phyloP scores from a whole-genome alignment of 2,329 filamentous ascomycete genomes.

The Xylaria sp. region DNA sequence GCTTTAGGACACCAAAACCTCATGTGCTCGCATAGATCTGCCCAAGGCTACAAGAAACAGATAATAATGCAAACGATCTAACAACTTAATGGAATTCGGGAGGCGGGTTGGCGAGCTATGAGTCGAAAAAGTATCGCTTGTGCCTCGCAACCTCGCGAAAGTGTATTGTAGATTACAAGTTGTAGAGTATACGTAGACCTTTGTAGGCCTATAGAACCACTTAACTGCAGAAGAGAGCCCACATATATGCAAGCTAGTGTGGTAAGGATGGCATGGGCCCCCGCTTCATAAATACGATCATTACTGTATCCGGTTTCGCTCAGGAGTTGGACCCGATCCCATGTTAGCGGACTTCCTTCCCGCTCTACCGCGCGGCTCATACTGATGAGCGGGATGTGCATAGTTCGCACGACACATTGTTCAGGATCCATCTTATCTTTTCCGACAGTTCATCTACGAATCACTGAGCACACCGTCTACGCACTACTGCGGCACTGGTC shows the following conservation, averaged over 20 bases:
- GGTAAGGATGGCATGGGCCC: constrained; percentile 6
- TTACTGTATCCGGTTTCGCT: constrained; percentile 6
- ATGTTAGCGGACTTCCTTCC: constrained; percentile 23
- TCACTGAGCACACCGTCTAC: neutral
- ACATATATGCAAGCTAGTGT: neutral
- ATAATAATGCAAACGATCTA: too few relatives aligned
- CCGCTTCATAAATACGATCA: constrained; percentile 7
- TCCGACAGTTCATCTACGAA: neutral
- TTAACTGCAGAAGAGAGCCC: constrained; percentile 3
- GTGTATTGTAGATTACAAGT: too few relatives aligned
- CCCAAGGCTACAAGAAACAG: too few relatives aligned
- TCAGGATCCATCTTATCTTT: neutral
- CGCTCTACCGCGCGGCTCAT: constrained; percentile 29
- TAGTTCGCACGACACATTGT: neutral
- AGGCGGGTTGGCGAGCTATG: too few relatives aligned
- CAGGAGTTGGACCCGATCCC: constrained; percentile 17
- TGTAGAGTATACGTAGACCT: too few relatives aligned
- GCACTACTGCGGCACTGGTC: neutral
- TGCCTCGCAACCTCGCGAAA: too few relatives aligned
- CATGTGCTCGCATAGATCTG: too few relatives aligned
- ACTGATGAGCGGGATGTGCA: neutral
- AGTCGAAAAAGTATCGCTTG: too few relatives aligned
- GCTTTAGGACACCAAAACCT: too few relatives aligned
- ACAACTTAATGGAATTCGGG: too few relatives aligned
- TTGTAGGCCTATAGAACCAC: too few relatives aligned